phyloP scores from a whole-genome alignment of 2,329 filamentous ascomycete genomes.

The Ophioceras dolichostomum region DNA sequence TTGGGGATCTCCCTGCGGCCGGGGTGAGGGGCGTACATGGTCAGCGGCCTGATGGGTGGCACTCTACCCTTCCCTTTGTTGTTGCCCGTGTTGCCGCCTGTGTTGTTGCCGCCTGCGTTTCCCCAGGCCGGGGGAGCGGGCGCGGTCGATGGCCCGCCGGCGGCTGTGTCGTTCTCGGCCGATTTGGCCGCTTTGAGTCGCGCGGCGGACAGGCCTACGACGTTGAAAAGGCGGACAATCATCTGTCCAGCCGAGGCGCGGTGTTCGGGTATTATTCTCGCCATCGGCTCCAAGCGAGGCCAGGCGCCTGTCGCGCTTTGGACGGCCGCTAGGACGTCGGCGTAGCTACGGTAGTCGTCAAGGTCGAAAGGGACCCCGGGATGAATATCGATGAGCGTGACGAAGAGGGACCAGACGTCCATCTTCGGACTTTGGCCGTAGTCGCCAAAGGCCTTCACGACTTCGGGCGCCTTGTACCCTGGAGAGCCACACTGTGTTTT shows the following conservation, averaged over 20 bases:
- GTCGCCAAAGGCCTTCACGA: neutral
- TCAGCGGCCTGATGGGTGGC: too few relatives aligned
- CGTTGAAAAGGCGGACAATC: conserved; percentile 2
- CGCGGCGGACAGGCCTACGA: conserved; percentile 1
- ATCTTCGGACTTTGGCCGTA: conserved; percentile 12
- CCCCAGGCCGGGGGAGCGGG: too few relatives aligned
- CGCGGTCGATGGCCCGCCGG: too few relatives aligned
- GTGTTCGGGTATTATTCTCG: neutral
- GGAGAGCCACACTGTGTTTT: neutral
- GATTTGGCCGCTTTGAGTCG: too few relatives aligned
- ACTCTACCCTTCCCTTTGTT: too few relatives aligned
- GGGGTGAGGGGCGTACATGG: too few relatives aligned
- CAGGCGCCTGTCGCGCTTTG: neutral
- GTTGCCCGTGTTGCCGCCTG: too few relatives aligned
- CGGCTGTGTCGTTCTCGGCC: too few relatives aligned
- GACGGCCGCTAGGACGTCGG: neutral
- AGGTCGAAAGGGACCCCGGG: neutral
- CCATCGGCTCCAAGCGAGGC: neutral
- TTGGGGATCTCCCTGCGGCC: too few relatives aligned
- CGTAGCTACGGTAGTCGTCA: neutral
- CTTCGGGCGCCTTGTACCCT: neutral
- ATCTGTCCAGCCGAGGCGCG: conserved; percentile 3
- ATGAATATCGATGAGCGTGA: conserved; percentile 14
- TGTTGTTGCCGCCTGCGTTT: too few relatives aligned
- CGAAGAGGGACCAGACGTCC: conserved; percentile 20